These are phyloP conservation scores for Neonectria hederae DNA, from an alignment of 2,329 filamentous ascomycete genomes.

Conservation along the genomic window DNA sequence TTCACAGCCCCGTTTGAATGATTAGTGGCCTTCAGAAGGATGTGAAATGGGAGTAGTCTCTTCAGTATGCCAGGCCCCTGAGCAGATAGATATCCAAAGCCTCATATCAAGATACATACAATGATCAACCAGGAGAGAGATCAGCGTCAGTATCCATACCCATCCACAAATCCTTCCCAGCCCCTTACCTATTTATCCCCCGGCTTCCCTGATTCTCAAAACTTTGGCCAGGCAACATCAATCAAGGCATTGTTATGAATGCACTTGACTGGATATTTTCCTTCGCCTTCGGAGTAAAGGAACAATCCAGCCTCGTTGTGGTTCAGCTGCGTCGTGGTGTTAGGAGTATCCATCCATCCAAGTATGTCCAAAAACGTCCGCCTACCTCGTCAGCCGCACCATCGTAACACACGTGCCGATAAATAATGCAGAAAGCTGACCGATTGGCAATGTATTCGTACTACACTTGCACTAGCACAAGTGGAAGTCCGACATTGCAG, in stretches of 20 bases:
- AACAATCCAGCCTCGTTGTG: neutral
- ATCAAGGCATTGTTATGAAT: neutral
- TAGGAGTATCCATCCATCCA: neutral
- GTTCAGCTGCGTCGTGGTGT: too few species aligned
- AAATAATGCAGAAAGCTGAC: neutral
- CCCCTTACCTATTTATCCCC: neutral
- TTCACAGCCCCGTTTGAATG: neutral
- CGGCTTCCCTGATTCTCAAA: neutral
- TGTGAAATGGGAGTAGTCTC: neutral
- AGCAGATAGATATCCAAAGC: neutral
- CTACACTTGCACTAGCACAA: neutral
- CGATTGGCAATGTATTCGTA: neutral
- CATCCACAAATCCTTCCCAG: conserved; percentile 1
- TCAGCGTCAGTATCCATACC: neutral
- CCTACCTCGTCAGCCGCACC: neutral
- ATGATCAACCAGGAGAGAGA: neutral
- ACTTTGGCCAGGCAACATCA: neutral
- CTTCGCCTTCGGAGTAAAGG: neutral
- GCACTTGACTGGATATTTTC: neutral
- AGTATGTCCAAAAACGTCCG: neutral
- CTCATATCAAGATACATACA: neutral
- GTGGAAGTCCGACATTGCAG: neutral
- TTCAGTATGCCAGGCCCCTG: too few species aligned
- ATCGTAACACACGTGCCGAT: neutral
- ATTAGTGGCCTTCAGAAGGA: neutral